Percentiles rank a stretch among this genome's conserved stretches.
Evolutionary conservation across 2,329 filamentous ascomycete genomes (phyloP).

Genomic region (Dothideomycetes sp.): DNA sequence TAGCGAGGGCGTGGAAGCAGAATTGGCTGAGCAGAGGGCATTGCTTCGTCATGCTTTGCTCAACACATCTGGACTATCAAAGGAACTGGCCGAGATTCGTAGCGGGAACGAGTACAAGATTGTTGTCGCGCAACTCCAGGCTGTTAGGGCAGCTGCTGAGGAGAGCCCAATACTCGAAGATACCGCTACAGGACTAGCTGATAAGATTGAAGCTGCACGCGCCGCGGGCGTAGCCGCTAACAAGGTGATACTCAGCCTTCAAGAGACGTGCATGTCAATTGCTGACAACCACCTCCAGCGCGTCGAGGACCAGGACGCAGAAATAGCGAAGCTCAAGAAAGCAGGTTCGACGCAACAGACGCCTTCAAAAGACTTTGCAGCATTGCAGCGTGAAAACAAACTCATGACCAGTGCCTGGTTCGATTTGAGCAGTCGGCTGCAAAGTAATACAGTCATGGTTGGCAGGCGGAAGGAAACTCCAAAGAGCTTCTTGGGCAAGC

Average conservation of each 20-base stretch:
- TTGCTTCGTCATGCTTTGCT: slow-evolving; percentile 15
- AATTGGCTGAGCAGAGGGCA: slow-evolving; percentile 13
- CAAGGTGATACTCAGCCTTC: slow-evolving; percentile 3
- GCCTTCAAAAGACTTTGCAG: slow-evolving; percentile 41
- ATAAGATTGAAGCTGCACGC: slow-evolving; percentile 11
- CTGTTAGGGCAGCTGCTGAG: slow-evolving; percentile 9
- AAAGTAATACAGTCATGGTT: slow-evolving; percentile 72
- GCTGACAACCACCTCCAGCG: slow-evolving; percentile 1
- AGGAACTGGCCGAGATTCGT: slow-evolving; percentile 11
- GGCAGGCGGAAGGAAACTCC: slow-evolving; percentile 64
- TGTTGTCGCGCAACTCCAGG: slow-evolving; percentile 12
- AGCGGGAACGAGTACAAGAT: slow-evolving; percentile 13
- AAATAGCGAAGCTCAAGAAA: slow-evolving; percentile 8
- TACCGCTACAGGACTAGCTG: slow-evolving; percentile 9
- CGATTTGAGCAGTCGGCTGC: slow-evolving; percentile 64
- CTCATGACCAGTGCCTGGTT: slow-evolving; percentile 81
- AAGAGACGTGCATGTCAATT: too few relatives aligned
- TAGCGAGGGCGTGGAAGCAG: slow-evolving; percentile 12
- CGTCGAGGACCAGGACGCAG: slow-evolving; percentile 4
- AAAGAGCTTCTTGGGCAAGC: slow-evolving; percentile 75
- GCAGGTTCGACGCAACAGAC: slow-evolving; percentile 1
- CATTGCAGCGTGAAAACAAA: slow-evolving; percentile 64
- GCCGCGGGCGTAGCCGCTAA: slow-evolving; percentile 2
- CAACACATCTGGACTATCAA: slow-evolving; percentile 8
- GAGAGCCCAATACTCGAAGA: slow-evolving; percentile 8